Evolutionary conservation across 1,284 basidiomycete species (phyloP), one percentile per base, ranked within the genome.

Genomic region (Sporisorium scitamineum): DNA sequence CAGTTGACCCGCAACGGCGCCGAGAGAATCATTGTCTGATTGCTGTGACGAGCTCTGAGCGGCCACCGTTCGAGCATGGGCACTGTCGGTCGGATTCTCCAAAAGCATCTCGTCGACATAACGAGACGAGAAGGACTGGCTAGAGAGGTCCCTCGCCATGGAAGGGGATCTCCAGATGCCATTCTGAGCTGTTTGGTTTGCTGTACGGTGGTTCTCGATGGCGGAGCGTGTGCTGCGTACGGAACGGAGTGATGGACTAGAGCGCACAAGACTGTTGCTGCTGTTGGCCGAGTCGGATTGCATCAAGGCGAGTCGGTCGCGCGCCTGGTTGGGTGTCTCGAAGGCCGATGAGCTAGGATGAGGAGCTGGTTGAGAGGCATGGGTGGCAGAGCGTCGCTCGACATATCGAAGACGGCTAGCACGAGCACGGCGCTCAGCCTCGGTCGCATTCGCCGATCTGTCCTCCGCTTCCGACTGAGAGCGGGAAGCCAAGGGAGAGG

Each of bases 261-360:
- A 9, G 56, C 59, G 55, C 20, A 34, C 20, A 24, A 24, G 14
- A 24, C 16, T 45, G 54, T 18, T 39, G 22, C 7, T 27, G 55
- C 26, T 55, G 34, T 47, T 22, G n/a, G 50, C 16, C 0, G 57
- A 34, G 18, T 34, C 34, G 24, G 59, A 65, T 44, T 44, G 68
- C 54, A 61, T 58, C 54, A 58, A 18, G 7, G 51, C 41, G 16
- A 61, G 61, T 29, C 62, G 58, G 18, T 65, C 62, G 32, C 58
- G 62, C 20, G 62, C 58, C 31, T 70, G 62, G 20, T 61, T 42
- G 2, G 62, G 62, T 0, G 58, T 54, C 18, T 61, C 68, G 45
- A 65, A 58, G 0, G 54, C 42, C 22, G 61, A 54, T 6, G 54
- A 48, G 57, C 31, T 18, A 10, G 51, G n/a, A 26, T 42, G 16